A percentile compares a stretch with the other conserved stretches of the same genome.
These are phyloP conservation scores for Raffaelea albimanens DNA, from an alignment of 2,329 filamentous ascomycete genomes.

Conservation along the genomic window DNA sequence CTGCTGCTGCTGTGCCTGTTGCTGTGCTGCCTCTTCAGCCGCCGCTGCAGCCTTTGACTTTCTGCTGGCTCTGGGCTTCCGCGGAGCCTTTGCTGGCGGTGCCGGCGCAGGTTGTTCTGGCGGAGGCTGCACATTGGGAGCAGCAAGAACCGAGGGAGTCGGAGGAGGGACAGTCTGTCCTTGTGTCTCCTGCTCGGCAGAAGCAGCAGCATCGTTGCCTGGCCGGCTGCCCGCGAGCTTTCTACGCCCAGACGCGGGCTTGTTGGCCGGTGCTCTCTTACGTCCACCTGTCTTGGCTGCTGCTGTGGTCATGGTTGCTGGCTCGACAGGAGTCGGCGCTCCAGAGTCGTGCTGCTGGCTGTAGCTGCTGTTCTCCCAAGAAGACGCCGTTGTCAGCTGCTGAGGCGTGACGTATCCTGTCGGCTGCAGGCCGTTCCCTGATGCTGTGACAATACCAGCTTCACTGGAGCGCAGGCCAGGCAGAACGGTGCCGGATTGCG, in stretches of 20 bases:
- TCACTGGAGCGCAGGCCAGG: not conserved
- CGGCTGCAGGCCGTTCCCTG: not conserved
- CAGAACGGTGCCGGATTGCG: too few species aligned
- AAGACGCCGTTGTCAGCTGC: not conserved
- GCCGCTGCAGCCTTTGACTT: not conserved
- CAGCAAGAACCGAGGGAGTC: too few species aligned
- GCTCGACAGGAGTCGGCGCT: not conserved
- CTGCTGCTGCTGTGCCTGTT: constrained; percentile 6
- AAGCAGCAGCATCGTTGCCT: too few species aligned
- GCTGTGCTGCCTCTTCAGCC: not conserved
- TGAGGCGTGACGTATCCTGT: not conserved
- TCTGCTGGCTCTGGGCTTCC: constrained; percentile 5
- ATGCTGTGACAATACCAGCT: not conserved
- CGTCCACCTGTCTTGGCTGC: not conserved
- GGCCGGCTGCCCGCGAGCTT: not conserved
- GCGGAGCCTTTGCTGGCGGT: not conserved
- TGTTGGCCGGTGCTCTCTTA: constrained; percentile 3
- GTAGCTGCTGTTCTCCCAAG: not conserved
- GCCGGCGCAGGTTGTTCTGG: not conserved
- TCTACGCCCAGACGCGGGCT: not conserved
- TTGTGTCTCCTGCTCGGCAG: not conserved
- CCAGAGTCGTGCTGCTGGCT: too few species aligned
- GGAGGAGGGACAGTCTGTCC: not conserved
- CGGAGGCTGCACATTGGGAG: not conserved
- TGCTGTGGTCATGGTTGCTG: not conserved